phyloP scores from a whole-genome alignment of 1,284 basidiomycete genomes.

The Pseudozyma hubeiensis region DNA sequence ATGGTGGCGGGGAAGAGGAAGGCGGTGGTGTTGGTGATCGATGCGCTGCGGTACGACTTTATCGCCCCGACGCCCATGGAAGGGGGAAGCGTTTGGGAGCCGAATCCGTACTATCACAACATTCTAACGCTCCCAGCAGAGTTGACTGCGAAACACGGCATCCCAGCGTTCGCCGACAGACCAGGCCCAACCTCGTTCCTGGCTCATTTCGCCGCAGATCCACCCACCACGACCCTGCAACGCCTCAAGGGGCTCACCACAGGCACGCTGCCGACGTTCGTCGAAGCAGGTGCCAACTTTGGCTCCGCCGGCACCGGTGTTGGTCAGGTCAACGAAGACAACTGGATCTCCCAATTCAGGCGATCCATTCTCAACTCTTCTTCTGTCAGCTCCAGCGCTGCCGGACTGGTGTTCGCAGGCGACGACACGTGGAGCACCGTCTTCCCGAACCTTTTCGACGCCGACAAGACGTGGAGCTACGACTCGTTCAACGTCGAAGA shows the following conservation, averaged over 20 bases:
- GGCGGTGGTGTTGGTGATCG: slow-evolving; percentile 87
- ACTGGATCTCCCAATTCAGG: slow-evolving; percentile 72
- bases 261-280: slow-evolving; percentile 93
- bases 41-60: slow-evolving; percentile 94
- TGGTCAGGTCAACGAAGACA: slow-evolving; percentile 82
- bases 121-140: slow-evolving; percentile 82
- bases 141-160: slow-evolving; percentile 71
- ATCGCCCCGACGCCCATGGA: slow-evolving; percentile 74
- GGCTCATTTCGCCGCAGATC: slow-evolving; percentile 89
- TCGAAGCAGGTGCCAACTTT: slow-evolving; percentile 93
- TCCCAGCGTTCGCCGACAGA: slow-evolving; percentile 8
- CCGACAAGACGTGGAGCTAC: slow-evolving; percentile 81
- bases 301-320: slow-evolving; percentile 71
- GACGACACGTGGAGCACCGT: slow-evolving; percentile 96
- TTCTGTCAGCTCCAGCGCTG: background rate
- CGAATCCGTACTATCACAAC: slow-evolving; percentile 79
- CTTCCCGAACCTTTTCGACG: slow-evolving; percentile 81
- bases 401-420: slow-evolving; percentile 80
- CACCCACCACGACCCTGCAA: slow-evolving; percentile 94
- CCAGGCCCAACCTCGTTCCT: slow-evolving; percentile 77
- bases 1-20: slow-evolving; percentile 67
- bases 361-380: slow-evolving; percentile 40
- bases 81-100: slow-evolving; percentile 13
- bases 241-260: slow-evolving; percentile 95
- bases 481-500: slow-evolving; percentile 99